phyloP scores from a whole-genome alignment of 1,284 basidiomycete species.

The Malassezia globosa region DNA sequence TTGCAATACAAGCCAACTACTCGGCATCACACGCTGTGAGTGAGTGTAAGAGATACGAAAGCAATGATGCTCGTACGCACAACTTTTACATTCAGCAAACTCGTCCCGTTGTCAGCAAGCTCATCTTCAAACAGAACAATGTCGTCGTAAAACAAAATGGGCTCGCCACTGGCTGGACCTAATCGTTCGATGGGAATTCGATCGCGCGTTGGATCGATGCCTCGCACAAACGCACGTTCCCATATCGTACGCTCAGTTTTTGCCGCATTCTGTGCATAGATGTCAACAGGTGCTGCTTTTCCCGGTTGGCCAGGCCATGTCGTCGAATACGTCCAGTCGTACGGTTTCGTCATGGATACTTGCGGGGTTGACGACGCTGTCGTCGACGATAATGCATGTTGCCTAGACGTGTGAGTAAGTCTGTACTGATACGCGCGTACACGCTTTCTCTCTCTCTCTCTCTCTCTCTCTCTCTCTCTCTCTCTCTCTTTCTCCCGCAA shows the following conservation, averaged over 20 bases:
- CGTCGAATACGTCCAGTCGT: conserved; percentile 97
- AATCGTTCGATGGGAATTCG: conserved; percentile 41
- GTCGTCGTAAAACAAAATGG: conserved; percentile 46
- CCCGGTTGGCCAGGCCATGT: conserved; percentile 61
- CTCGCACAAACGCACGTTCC: conserved; percentile 19
- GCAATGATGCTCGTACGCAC: too few relatives aligned
- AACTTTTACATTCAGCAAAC: conserved; percentile 41
- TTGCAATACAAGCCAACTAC: conserved; percentile 79
- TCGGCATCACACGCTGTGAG: conserved; percentile 83
- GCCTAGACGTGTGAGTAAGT: background rate
- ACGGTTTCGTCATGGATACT: conserved; percentile 48
- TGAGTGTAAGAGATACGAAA: background rate
- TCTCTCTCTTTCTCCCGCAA: too few relatives aligned
- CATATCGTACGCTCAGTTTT: background rate
- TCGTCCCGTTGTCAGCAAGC: conserved; percentile 43
- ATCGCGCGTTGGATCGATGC: conserved; percentile 30
- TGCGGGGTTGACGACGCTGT: background rate
- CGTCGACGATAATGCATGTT: background rate
- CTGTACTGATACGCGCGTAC: too few relatives aligned
- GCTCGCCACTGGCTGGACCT: conserved; percentile 34
- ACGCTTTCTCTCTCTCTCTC: too few relatives aligned
- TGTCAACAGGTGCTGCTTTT: conserved; percentile 1
- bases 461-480: too few relatives aligned
- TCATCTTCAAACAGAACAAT: conserved; percentile 45
- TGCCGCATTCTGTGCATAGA: background rate